A percentile compares a stretch with the other conserved stretches of the same genome.
phyloP scores from a whole-genome alignment of 164 flowering plant species.

The Dillenia suffruticosa region DNA sequence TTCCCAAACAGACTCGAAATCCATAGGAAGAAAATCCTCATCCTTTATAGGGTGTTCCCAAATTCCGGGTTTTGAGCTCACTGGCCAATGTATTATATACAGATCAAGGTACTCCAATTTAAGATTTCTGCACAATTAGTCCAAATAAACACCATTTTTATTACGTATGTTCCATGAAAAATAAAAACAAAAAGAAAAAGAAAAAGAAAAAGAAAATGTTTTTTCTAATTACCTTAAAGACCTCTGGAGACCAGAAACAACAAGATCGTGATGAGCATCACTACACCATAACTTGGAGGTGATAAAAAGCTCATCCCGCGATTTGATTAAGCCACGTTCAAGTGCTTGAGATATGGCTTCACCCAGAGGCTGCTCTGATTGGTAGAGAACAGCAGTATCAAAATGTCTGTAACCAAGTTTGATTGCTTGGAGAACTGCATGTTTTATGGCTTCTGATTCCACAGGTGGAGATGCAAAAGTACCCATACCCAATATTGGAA shows the following conservation, averaged over 20 bases:
- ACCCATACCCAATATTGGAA: slow-evolving; percentile 30
- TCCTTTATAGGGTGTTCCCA: slow-evolving; percentile 6
- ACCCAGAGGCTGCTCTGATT: slow-evolving; percentile 24
- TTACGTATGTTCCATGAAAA: no score
- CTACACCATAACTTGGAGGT: slow-evolving; percentile 7
- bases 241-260: slow-evolving; percentile 25
- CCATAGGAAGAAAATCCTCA: slow-evolving; percentile 22
- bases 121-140: slow-evolving; percentile 12
- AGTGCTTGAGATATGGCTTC: slow-evolving; percentile 25
- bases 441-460: slow-evolving; percentile 14
- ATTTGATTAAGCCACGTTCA: slow-evolving; percentile 19
- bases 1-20: slow-evolving; percentile 25
- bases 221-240: slow-evolving; percentile 17
- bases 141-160: no score
- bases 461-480: slow-evolving; percentile 21
- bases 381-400: slow-evolving; percentile 28
- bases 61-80: slow-evolving; percentile 8
- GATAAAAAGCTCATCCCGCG: slow-evolving; percentile 29
- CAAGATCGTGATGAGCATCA: slow-evolving; percentile 21
- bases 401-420: slow-evolving; percentile 31
- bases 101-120: slow-evolving; percentile 19
- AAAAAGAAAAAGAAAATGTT: no score
- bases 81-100: slow-evolving; percentile 22
- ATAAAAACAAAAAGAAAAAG: background rate
- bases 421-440: slow-evolving; percentile 26